Evolutionary conservation across 1,284 basidiomycete genomes (phyloP).

Genomic region (Apiotrichum siamense): DNA sequence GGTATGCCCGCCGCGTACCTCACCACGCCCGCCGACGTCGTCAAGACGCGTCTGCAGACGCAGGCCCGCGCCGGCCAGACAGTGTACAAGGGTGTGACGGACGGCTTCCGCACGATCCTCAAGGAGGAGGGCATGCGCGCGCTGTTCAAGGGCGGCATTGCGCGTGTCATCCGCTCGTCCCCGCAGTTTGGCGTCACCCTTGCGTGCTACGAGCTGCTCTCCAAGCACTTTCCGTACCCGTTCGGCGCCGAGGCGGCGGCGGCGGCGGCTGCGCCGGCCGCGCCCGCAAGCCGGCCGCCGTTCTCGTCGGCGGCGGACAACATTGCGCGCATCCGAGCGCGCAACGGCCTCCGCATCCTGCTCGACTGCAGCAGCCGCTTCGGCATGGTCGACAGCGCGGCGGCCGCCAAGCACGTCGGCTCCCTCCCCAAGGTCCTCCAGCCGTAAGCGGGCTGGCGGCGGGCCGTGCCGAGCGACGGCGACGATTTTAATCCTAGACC

Average conservation of each 20-base stretch:
- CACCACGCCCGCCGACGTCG: constrained; percentile 62
- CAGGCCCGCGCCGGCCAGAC: constrained; percentile 90
- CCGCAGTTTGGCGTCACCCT: constrained; percentile 85
- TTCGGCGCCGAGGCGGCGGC: constrained; percentile 53
- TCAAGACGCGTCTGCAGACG: constrained; percentile 98
- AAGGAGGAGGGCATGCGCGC: constrained; percentile 54
- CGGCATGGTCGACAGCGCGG: constrained; percentile 35
- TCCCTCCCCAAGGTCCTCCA: constrained; percentile 26
- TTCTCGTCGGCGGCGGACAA: constrained; percentile 62
- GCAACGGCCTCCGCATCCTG: constrained; percentile 72
- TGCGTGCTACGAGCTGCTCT: constrained; percentile 77
- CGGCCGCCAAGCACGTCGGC: constrained; percentile 26
- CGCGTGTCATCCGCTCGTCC: constrained; percentile 50
- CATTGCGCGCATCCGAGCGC: constrained; percentile 75
- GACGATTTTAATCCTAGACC: too few species aligned
- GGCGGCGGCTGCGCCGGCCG: constrained; percentile 56
- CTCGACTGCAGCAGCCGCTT: constrained; percentile 45
- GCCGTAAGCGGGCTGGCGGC: too few species aligned
- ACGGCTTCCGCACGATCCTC: constrained; percentile 89
- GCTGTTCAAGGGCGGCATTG: constrained; percentile 91
- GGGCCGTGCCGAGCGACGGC: too few species aligned
- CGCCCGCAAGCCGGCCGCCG: constrained; percentile 48
- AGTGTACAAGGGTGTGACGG: constrained; percentile 80
- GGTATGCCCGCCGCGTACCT: constrained; percentile 67
- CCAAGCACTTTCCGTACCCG: constrained; percentile 69